Conservation (phyloP, 164 flowering plant genomes). For the Piper betle region DNA sequence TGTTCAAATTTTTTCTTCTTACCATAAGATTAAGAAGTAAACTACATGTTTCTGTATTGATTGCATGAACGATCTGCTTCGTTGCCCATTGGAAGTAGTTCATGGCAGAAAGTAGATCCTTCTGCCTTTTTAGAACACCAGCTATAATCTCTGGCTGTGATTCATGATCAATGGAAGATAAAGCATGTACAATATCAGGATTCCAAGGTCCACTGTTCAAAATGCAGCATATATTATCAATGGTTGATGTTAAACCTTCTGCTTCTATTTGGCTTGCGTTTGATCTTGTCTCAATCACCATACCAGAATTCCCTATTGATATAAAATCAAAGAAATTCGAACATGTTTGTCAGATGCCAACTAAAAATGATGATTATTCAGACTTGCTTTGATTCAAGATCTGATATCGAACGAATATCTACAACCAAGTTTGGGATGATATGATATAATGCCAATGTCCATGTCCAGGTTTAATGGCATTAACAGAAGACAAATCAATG, state of each 20-base stretch:
- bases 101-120: slow-evolving; percentile 50
- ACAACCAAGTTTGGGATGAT: too few relatives aligned
- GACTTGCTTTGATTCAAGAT: slow-evolving; percentile 9
- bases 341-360: slow-evolving; percentile 24
- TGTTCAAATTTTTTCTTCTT: slow-evolving; percentile 29
- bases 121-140: slow-evolving; percentile 58
- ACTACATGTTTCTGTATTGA: slow-evolving; percentile 58
- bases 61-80: slow-evolving; percentile 31
- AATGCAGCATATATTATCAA: slow-evolving; percentile 43
- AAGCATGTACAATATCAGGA: slow-evolving; percentile 39
- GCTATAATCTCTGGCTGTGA: slow-evolving; percentile 38
- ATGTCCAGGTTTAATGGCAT: slow-evolving; percentile 10
- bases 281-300: slow-evolving; percentile 5
- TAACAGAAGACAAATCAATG: slow-evolving; percentile 15
- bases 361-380: slow-evolving; percentile 19
- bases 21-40: slow-evolving; percentile 59
- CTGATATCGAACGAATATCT: too few relatives aligned
- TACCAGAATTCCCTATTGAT: slow-evolving; percentile 9
- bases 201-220: slow-evolving; percentile 65
- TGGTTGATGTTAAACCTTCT: slow-evolving; percentile 20
- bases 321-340: too few relatives aligned
- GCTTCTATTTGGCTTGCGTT: slow-evolving; percentile 11
- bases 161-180: slow-evolving; percentile 20
- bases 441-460: slow-evolving; percentile 2
- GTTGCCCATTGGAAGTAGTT: slow-evolving; percentile 77